phyloP scores from a whole-genome alignment of 306 rosid genomes.

The Betula pendula region DNA sequence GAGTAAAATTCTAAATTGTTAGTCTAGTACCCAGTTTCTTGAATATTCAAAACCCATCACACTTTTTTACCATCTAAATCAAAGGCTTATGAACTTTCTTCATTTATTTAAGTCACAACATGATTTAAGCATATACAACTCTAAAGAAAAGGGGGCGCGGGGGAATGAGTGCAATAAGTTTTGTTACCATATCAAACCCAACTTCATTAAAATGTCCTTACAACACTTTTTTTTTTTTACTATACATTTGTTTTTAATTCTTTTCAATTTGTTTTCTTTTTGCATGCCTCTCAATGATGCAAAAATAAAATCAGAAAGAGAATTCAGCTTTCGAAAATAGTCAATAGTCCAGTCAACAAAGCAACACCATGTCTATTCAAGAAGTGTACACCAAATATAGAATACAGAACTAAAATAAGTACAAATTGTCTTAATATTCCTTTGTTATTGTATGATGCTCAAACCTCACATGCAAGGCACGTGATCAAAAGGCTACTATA shows the following conservation, averaged over 20 bases:
- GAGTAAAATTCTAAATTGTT: background rate
- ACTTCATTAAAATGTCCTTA: no score
- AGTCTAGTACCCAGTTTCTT: background rate
- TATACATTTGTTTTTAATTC: no score
- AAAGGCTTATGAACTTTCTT: background rate
- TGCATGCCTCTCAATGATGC: background rate
- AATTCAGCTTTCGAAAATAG: background rate
- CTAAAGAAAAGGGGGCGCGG: no score
- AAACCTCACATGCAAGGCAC: background rate
- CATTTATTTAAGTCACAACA: background rate
- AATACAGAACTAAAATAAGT: no score
- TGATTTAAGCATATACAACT: background rate
- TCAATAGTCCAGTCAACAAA: background rate
- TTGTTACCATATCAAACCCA: no score
- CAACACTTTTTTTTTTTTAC: no score
- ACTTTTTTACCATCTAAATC: background rate
- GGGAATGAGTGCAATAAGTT: no score
- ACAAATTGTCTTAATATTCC: no score
- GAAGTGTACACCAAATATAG: no score
- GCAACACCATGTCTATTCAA: background rate
- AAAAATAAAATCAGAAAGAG: background rate
- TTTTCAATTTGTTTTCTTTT: background rate
- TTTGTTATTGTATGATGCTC: background rate
- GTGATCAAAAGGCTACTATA: background rate
- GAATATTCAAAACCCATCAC: background rate